Conservation (phyloP, 179 eudicot species). For the Beta lomatogona region DNA sequence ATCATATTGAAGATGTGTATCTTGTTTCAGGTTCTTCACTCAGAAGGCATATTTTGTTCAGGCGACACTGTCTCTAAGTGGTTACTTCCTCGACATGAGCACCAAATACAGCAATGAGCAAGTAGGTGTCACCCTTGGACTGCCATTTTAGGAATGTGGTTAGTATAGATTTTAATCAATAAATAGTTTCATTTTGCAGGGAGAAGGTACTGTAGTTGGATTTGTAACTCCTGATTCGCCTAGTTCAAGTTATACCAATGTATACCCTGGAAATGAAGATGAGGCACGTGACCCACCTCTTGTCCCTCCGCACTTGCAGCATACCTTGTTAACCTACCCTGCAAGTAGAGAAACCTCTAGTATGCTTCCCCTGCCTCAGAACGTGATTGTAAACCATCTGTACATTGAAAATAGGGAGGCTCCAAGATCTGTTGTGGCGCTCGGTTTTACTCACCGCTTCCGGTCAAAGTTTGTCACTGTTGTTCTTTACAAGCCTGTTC, state of each 20-base stretch:
- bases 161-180: neutral
- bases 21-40: slow-evolving; percentile 27
- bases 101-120: slow-evolving; percentile 41
- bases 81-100: slow-evolving; percentile 46
- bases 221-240: slow-evolving; percentile 87
- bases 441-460: slow-evolving; percentile 85
- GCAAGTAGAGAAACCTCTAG: slow-evolving; percentile 45
- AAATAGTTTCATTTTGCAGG: slow-evolving; percentile 39
- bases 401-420: slow-evolving; percentile 87
- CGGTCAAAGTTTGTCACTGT: slow-evolving; percentile 87
- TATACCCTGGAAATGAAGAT: slow-evolving; percentile 66
- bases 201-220: slow-evolving; percentile 65
- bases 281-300: slow-evolving; percentile 78
- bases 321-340: slow-evolving; percentile 61
- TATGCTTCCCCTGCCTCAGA: slow-evolving; percentile 65
- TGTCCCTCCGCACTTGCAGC: slow-evolving; percentile 77
- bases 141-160: neutral
- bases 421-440: slow-evolving; percentile 82
- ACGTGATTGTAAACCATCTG: slow-evolving; percentile 79
- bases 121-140: slow-evolving; percentile 36
- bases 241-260: slow-evolving; percentile 69
- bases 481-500: slow-evolving; percentile 86
- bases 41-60: slow-evolving; percentile 23
- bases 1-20: slow-evolving; percentile 7
- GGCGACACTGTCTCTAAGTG: slow-evolving; percentile 7